Evolutionary conservation across 306 rosid genomes (phyloP).

Genomic region (Alnus rubra): DNA sequence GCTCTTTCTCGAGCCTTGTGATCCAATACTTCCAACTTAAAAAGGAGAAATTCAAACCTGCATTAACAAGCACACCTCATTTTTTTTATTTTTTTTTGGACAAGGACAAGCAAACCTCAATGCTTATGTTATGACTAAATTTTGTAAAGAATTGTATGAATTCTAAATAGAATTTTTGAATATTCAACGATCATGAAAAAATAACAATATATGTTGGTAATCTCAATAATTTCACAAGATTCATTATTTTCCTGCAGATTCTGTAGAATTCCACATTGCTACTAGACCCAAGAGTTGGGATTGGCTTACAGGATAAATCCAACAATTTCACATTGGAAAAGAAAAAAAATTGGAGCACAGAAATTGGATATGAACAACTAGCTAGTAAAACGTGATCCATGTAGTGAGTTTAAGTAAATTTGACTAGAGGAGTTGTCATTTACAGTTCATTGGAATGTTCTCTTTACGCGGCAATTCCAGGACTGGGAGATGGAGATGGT

Average conservation of each 20-base stretch:
- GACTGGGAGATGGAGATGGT: too few species aligned
- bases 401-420: background rate
- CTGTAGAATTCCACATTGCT: background rate
- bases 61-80: conserved; percentile 8
- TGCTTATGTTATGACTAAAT: background rate
- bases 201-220: background rate
- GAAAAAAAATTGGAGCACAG: too few species aligned
- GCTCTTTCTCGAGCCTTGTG: conserved; percentile 98
- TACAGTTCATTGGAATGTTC: too few species aligned
- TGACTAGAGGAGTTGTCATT: too few species aligned
- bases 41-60: conserved; percentile 84
- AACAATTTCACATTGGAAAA: background rate
- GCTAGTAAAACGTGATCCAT: too few species aligned
- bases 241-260: background rate
- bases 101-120: background rate
- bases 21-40: conserved; percentile 96
- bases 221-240: background rate
- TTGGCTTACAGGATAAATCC: background rate
- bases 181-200: background rate
- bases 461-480: too few species aligned
- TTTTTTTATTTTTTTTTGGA: too few species aligned
- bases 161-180: background rate
- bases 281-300: background rate
- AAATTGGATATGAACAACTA: background rate
- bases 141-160: background rate